Evolutionary conservation across 2,329 filamentous ascomycete genomes (phyloP).

Genomic region (Aspergillus brasiliensis): DNA sequence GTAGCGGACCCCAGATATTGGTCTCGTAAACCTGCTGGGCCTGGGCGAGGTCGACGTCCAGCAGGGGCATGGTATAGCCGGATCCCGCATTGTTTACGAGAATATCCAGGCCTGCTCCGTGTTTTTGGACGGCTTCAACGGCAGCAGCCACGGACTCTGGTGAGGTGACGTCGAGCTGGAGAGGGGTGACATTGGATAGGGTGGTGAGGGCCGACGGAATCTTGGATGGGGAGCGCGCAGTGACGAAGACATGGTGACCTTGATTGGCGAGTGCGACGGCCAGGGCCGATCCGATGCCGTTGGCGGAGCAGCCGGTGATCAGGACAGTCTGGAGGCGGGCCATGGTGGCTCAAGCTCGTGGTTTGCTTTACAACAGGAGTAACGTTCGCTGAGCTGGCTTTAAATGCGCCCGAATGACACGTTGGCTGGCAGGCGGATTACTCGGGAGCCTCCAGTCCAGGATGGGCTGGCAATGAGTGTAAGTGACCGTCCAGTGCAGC

Average conservation of each 20-base stretch:
- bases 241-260: conserved; percentile 47
- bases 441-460: too few relatives aligned
- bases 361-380: too few relatives aligned
- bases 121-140: conserved; percentile 17
- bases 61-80: conserved; percentile 28
- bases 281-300: conserved; percentile 46
- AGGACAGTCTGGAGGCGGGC: conserved; percentile 6
- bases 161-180: conserved; percentile 30
- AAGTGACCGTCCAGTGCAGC: too few relatives aligned
- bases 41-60: conserved; percentile 25
- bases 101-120: conserved; percentile 36
- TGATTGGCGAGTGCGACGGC: conserved; percentile 39
- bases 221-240: conserved; percentile 41
- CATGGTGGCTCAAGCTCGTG: background rate
- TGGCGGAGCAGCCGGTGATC: conserved; percentile 36
- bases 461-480: too few relatives aligned
- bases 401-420: too few relatives aligned
- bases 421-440: too few relatives aligned
- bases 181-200: conserved; percentile 24
- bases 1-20: conserved; percentile 35
- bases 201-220: conserved; percentile 27
- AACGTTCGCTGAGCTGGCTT: too few relatives aligned
- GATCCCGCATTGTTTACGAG: conserved; percentile 47
- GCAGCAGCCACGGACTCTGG: conserved; percentile 20
- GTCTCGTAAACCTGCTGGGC: conserved; percentile 34